These are phyloP conservation scores for Zoysia japonica DNA, from an alignment of 176 grass and related monocot genomes.

Conservation along the genomic window DNA sequence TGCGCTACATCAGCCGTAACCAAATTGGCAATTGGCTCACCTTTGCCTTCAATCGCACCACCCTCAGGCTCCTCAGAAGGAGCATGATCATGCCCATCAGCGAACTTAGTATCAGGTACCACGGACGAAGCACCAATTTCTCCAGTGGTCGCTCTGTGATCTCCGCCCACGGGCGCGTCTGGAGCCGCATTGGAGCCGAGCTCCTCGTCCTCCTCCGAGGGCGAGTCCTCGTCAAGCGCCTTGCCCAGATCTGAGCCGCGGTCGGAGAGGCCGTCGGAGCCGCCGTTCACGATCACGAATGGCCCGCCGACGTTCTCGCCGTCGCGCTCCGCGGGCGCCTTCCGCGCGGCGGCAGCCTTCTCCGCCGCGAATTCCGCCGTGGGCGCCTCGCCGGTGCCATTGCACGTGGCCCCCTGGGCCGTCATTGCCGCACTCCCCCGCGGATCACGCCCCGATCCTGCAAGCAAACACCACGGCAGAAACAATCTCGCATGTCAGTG, in stretches of 20 bases:
- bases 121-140: background rate
- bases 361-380: constrained; percentile 42
- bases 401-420: constrained; percentile 48
- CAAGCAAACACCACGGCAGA: background rate
- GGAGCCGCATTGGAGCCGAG: constrained; percentile 34
- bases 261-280: constrained; percentile 39
- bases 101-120: background rate
- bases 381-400: constrained; percentile 34
- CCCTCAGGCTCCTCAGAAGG: background rate
- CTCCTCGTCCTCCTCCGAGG: constrained; percentile 28
- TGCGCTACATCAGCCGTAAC: background rate
- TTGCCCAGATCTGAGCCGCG: constrained; percentile 39
- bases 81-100: background rate
- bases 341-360: constrained; percentile 28
- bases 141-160: background rate
- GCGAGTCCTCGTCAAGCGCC: background rate
- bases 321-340: constrained; percentile 42
- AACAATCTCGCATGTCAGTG: background rate
- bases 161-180: background rate
- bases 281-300: constrained; percentile 50
- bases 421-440: constrained; percentile 49
- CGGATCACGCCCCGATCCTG: constrained; percentile 54
- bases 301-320: constrained; percentile 41
- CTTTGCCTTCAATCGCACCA: background rate
- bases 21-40: background rate